Evolutionary conservation across 441 rosid genomes (phyloP), one percentile per base, ranked within the genome.

Genomic region (Raphanus hybrid): DNA sequence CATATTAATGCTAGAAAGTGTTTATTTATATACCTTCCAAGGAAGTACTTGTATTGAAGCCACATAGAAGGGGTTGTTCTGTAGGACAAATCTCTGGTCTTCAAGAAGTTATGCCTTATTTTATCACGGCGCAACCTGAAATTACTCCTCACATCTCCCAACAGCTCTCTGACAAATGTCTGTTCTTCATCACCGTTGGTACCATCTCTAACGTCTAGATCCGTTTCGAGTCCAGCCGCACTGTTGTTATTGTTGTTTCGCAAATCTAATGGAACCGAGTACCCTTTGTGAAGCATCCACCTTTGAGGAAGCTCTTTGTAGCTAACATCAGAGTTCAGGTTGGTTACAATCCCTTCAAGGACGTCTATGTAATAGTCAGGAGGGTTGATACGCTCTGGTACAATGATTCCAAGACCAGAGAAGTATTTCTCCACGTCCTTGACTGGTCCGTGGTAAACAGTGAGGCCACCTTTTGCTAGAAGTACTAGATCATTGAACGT

Each of bases 201-300:
- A 74, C 26, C 50, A 63, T 52, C 78, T 29, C 37, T 71, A 14
- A 0, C 41, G 27, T 64, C 75, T 20, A 32, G 76, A 81, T 69
- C 77, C 54, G 57, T 26, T 59, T 66, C 86, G 43, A 50, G 72
- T 23, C 67, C 83, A 27, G 77, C 74, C 58, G 84, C 84, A 62
- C 77, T 87, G 69, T 69, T 85, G 73, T 65, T n/a, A n/a, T n/a
- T 85, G 72, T 67, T 85, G 71, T 69, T 80, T 75, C 84, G 88
- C 95, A 90, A 86, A 71, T 93, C 99, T 12, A 83, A 58, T 63
- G 98, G 98, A 39, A 95, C 81, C 1, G 82, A 81, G 71, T 89
- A 90, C 27, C 97, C 92, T 39, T 89, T 93, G 73, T 91, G 89
- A 82, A 87, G 87, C 97, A 95, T 93, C 99, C 99, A 95, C 76